Evolutionary conservation across 148 eudicot species (phyloP).

Genomic region (Camellia lanceoleosa): DNA sequence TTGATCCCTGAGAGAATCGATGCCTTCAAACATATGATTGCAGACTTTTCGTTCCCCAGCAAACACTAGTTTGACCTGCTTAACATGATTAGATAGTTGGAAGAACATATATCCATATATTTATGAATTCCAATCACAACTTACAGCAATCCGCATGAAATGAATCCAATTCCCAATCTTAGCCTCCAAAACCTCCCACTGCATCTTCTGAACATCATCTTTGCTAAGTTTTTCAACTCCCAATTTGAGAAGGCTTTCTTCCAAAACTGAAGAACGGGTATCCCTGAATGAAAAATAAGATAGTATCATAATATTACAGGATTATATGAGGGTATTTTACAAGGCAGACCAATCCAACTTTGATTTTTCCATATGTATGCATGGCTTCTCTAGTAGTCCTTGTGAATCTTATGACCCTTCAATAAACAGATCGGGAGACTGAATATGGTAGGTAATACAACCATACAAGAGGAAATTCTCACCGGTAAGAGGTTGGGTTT

Average conservation of each 20-base stretch:
- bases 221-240: constrained; percentile 96
- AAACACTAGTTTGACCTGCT: constrained; percentile 91
- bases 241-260: constrained; percentile 82
- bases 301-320: background rate
- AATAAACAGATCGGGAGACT: background rate
- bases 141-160: constrained; percentile 98
- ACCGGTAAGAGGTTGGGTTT: too few relatives aligned
- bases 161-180: constrained; percentile 99
- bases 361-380: background rate
- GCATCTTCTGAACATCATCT: constrained; percentile 99
- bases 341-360: background rate
- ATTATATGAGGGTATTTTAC: background rate
- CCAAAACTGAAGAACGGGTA: constrained; percentile 84
- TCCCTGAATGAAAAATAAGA: constrained; percentile 47
- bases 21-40: constrained; percentile 90
- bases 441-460: background rate
- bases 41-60: constrained; percentile 93
- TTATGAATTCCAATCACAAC: constrained; percentile 17
- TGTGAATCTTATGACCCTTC: background rate
- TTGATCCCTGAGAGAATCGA: constrained; percentile 77
- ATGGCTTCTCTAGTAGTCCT: background rate
- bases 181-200: constrained; percentile 98
- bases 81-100: constrained; percentile 19
- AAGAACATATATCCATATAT: constrained; percentile 3
- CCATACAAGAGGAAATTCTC: too few relatives aligned